Evolutionary conservation across 768 basidiomycete genomes (phyloP), one percentile per base, ranked within the genome.

Genomic region (Candolleomyces efflorescens): DNA sequence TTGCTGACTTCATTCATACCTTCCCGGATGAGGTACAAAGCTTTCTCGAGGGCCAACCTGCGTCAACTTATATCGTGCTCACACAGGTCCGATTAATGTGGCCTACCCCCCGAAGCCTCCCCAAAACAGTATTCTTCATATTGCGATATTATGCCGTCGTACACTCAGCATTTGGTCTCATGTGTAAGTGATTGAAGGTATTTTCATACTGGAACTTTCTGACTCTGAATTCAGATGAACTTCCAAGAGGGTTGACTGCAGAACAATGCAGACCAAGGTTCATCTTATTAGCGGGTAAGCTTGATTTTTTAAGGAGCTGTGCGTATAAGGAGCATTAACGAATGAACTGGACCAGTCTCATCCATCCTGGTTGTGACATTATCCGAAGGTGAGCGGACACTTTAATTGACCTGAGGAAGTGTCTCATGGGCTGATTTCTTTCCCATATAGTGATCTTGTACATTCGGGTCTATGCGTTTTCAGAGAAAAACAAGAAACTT

Each of bases 91-190:
- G 41, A 62, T 23, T 18, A 60, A 47, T 58, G 54, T 41, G 59
- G 44, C 60, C 59, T 61, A 65, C 58, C 65, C 63, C 60, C 66
- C 71, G 74, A 65, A 76, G 70, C 63, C 61, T 60, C 70, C 64
- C 66, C 65, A 73, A 70, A 43, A 15, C 18, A 43, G 17, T 43
- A 15, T 43, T 43, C 41, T 43, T 43, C 41, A 12, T 43, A 17
- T 6, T 43, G 5, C 41, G 41, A 15, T 43, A 43, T 20, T 43
- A 43, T 15, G 18, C 18, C 41, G 5, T 43, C 5, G 1, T 43
- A 17, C 41, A 43, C 5, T 43, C 41, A 15, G 15, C 18, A 17
- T 15, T 43, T 20, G 41, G 7, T 20, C 15, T 43, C 1, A 43
- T 43, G 18, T 43, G 41, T 43, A 15, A 43, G 41, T 15, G 5